phyloP scores from a whole-genome alignment of 371 early-diverging fungal species.

The Encephalitozoon intestinalis region DNA sequence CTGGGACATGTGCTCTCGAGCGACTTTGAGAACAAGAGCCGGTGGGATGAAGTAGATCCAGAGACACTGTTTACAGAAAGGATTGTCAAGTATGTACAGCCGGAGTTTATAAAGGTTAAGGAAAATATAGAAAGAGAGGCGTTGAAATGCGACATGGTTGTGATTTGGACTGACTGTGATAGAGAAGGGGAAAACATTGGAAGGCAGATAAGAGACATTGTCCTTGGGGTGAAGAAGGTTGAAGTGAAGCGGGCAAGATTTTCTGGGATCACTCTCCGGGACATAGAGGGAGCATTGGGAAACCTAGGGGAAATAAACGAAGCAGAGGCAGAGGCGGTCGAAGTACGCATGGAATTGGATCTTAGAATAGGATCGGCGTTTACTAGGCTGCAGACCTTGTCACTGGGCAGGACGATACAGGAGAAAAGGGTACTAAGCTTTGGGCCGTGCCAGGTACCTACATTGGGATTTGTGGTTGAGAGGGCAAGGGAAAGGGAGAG shows the following conservation, averaged over 20 bases:
- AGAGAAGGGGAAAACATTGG: slow-evolving; percentile 97
- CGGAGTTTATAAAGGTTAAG: slow-evolving; percentile 55
- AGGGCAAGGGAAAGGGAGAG: slow-evolving; percentile 68
- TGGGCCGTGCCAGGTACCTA: slow-evolving; percentile 97
- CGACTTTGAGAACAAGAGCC: slow-evolving; percentile 50
- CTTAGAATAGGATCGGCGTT: slow-evolving; percentile 86
- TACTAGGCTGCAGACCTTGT: slow-evolving; percentile 80
- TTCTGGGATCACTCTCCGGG: slow-evolving; percentile 63
- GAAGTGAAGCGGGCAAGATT: slow-evolving; percentile 63
- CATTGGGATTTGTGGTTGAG: slow-evolving; percentile 93
- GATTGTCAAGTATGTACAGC: slow-evolving; percentile 11
- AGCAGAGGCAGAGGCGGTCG: slow-evolving; percentile 75
- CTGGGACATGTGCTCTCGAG: slow-evolving; percentile 58
- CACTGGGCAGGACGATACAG: slow-evolving; percentile 59
- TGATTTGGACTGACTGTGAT: slow-evolving; percentile 99
- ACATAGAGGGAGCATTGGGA: slow-evolving; percentile 72
- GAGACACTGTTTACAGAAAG: slow-evolving; percentile 45
- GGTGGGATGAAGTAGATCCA: slow-evolving; percentile 57
- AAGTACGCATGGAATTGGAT: slow-evolving; percentile 82
- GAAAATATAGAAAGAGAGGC: slow-evolving; percentile 66
- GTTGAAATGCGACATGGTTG: slow-evolving; percentile 65
- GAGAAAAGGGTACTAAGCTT: slow-evolving; percentile 68
- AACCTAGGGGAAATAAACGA: slow-evolving; percentile 67
- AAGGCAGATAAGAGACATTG: slow-evolving; percentile 65
- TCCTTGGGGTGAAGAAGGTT: slow-evolving; percentile 27